phyloP scores from a whole-genome alignment of 148 eudicot genomes.

The Rhododendron williamsianum region DNA sequence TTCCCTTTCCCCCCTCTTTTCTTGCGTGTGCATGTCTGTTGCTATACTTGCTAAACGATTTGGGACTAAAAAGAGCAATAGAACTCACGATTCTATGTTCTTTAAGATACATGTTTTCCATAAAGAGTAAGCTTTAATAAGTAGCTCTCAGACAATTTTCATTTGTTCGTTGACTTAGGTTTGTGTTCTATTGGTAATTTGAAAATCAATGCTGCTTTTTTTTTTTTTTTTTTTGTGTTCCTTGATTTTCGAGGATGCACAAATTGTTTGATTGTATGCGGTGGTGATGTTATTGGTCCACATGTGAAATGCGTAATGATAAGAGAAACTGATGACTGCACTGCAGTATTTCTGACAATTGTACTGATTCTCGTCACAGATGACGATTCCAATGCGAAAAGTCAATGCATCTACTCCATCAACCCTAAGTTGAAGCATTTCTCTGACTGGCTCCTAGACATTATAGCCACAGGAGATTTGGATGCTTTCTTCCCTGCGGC shows the following conservation, averaged over 20 bases:
- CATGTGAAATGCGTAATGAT: background rate
- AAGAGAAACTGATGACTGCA: background rate
- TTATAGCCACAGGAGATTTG: conserved; percentile 94
- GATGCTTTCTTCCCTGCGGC: conserved; percentile 98
- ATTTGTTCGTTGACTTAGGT: background rate
- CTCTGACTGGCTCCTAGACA: conserved; percentile 94
- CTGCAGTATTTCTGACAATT: background rate
- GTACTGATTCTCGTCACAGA: conserved; percentile 28
- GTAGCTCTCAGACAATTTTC: background rate
- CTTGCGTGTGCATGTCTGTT: background rate
- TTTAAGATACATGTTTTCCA: background rate
- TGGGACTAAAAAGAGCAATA: background rate
- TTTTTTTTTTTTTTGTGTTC: background rate
- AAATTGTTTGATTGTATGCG: background rate
- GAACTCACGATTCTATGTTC: background rate
- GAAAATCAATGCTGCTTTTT: background rate
- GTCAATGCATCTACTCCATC: conserved; percentile 59
- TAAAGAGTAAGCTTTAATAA: background rate
- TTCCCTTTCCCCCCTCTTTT: no score
- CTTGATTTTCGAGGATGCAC: background rate
- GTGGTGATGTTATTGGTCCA: background rate
- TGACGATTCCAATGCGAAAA: conserved; percentile 33
- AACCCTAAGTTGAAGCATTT: conserved; percentile 90
- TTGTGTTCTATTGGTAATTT: background rate
- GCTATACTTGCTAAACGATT: background rate